Evolutionary conservation across 148 eudicot genomes (phyloP).

Genomic region (Suaeda aralocaspica): DNA sequence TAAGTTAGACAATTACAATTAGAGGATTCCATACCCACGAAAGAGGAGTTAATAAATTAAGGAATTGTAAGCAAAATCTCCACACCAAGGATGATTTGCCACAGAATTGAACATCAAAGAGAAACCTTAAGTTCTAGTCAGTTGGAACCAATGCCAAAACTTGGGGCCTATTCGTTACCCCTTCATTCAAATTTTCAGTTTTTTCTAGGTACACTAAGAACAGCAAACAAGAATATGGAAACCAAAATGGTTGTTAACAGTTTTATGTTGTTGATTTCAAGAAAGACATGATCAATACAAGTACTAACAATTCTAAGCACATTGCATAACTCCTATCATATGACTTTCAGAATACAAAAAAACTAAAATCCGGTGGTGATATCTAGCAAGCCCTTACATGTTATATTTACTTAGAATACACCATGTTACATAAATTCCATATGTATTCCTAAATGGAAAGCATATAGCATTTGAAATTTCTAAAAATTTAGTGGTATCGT

Average conservation of each 20-base stretch:
- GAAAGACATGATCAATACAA: no score
- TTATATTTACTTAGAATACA: neutral
- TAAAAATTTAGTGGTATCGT: neutral
- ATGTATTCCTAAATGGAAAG: neutral
- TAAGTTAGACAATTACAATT: neutral
- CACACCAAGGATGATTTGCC: neutral
- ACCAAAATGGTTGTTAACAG: no score
- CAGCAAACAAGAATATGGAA: no score
- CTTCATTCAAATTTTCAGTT: no score
- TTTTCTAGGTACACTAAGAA: no score
- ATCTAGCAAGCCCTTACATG: neutral
- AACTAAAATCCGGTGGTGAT: no score
- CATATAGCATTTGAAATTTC: neutral
- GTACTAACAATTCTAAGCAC: no score
- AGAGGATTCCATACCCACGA: neutral
- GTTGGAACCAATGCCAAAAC: neutral
- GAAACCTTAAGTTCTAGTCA: neutral
- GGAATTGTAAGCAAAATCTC: neutral
- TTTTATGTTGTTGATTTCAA: no score
- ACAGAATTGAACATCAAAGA: neutral
- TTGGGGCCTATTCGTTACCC: neutral
- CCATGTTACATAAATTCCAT: constrained; percentile 1
- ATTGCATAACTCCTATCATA: no score
- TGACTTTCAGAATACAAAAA: no score
- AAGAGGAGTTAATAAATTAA: neutral